Evolutionary conservation across 257 asterid genomes (phyloP).

Genomic region (Osmanthus fragrans): DNA sequence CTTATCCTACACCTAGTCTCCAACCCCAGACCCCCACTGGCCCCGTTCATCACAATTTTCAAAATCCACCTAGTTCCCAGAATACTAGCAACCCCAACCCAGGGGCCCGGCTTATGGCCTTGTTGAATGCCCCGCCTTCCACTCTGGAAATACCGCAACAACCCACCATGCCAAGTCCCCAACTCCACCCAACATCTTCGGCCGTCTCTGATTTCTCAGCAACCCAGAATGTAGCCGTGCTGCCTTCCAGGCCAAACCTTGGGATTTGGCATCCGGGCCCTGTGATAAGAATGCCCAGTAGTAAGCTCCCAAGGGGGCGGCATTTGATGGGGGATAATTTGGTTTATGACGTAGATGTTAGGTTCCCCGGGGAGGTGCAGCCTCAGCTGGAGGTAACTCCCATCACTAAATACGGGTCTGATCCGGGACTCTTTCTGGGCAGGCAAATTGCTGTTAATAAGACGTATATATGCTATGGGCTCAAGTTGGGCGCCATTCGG

Average conservation of each 20-base stretch:
- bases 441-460: slow-evolving; percentile 95
- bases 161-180: slow-evolving; percentile 37
- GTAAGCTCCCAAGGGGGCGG: slow-evolving; percentile 89
- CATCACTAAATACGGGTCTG: slow-evolving; percentile 90
- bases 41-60: slow-evolving; percentile 22
- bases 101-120: slow-evolving; percentile 88
- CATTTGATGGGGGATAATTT: slow-evolving; percentile 67
- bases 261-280: slow-evolving; percentile 50
- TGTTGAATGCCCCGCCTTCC: slow-evolving; percentile 76
- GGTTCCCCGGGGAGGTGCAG: slow-evolving; percentile 87
- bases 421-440: slow-evolving; percentile 88
- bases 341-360: slow-evolving; percentile 74
- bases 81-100: slow-evolving; percentile 44
- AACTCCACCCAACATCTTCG: slow-evolving; percentile 58
- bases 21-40: slow-evolving; percentile 1
- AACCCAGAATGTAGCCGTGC: slow-evolving; percentile 25
- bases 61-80: slow-evolving; percentile 38
- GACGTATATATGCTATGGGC: slow-evolving; percentile 89
- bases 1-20: background rate
- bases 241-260: slow-evolving; percentile 41
- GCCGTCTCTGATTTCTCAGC: slow-evolving; percentile 58
- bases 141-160: slow-evolving; percentile 45
- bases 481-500: slow-evolving; percentile 80
- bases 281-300: slow-evolving; percentile 77
- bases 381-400: slow-evolving; percentile 99